Percentiles rank a stretch among this genome's conserved stretches.
phyloP scores from a whole-genome alignment of 768 basidiomycete species.

The Gloeophyllum trabeum region DNA sequence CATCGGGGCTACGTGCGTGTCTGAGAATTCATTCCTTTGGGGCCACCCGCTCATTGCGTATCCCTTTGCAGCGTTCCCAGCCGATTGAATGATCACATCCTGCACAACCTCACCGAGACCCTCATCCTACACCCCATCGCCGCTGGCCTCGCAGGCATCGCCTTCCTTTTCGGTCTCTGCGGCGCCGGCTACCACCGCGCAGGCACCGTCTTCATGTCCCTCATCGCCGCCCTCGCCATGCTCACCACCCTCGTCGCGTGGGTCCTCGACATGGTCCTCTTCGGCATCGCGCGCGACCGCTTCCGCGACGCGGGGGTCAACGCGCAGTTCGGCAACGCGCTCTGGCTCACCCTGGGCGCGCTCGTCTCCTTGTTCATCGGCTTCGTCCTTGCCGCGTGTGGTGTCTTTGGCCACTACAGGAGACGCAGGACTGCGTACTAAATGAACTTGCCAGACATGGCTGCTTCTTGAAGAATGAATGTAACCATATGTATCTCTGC shows the following conservation, averaged over 20 bases:
- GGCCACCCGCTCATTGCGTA: background rate
- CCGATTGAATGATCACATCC: conserved; percentile 35
- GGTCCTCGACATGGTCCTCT: conserved; percentile 74
- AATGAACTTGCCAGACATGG: too few species aligned
- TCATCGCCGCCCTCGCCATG: conserved; percentile 54
- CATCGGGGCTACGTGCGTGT: conserved; percentile 30
- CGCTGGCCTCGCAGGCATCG: conserved; percentile 53
- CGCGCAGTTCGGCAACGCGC: conserved; percentile 67
- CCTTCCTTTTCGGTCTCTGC: conserved; percentile 59
- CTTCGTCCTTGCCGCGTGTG: conserved; percentile 55
- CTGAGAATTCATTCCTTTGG: background rate
- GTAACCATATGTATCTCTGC: too few species aligned
- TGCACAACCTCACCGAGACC: conserved; percentile 61
- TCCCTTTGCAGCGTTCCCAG: conserved; percentile 7
- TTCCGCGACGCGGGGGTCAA: conserved; percentile 34
- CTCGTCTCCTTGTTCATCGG: conserved; percentile 53
- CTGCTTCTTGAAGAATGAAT: too few species aligned
- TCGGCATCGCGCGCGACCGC: conserved; percentile 53
- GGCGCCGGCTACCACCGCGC: conserved; percentile 51
- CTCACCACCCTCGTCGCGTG: conserved; percentile 58
- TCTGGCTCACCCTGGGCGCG: conserved; percentile 74
- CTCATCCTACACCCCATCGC: conserved; percentile 75
- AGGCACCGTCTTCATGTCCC: conserved; percentile 71
- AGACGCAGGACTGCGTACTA: conserved; percentile 17
- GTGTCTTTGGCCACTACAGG: conserved; percentile 58